These are phyloP conservation scores for Leptographium flavum DNA, from an alignment of 2,329 filamentous ascomycete genomes.

Conservation along the genomic window DNA sequence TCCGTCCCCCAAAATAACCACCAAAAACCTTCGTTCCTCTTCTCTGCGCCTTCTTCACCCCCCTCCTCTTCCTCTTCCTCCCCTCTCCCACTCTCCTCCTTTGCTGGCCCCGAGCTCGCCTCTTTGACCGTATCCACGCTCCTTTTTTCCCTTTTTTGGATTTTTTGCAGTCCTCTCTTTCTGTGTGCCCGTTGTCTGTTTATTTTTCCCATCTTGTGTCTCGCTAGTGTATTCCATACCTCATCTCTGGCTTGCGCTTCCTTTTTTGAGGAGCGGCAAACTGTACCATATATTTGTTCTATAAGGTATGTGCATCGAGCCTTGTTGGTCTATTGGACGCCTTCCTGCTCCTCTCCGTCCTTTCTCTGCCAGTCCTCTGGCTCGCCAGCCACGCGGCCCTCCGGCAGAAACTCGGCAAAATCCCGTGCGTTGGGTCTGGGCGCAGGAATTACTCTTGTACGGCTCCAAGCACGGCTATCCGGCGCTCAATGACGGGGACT, in stretches of 20 bases:
- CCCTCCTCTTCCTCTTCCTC: not conserved
- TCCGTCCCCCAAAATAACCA: constrained; percentile 1
- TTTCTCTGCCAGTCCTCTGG: not conserved
- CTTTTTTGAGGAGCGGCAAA: constrained; percentile 3
- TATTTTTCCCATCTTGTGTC: not conserved
- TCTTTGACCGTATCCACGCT: constrained; percentile 1
- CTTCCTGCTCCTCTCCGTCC: not conserved
- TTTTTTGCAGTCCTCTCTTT: constrained; percentile 1
- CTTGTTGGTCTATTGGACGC: not conserved
- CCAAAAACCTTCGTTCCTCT: not conserved
- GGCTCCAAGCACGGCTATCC: too few species aligned
- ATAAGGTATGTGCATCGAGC: constrained; percentile 7
- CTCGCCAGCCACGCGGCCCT: too few species aligned
- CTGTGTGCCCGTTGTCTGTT: not conserved
- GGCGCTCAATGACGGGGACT: too few species aligned
- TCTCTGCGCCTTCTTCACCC: not conserved
- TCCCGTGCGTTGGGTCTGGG: not conserved
- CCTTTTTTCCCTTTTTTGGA: constrained; percentile 3
- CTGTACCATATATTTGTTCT: constrained; percentile 13
- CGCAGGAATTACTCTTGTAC: too few species aligned
- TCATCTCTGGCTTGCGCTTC: constrained; percentile 1
- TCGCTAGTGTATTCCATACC: constrained; percentile 3
- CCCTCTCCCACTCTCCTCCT: not conserved
- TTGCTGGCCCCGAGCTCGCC: not conserved
- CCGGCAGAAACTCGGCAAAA: not conserved